Evolutionary conservation across 1,284 basidiomycete genomes (phyloP), one percentile per base, ranked within the genome.

Genomic region (Pseudozyma thailandica): DNA sequence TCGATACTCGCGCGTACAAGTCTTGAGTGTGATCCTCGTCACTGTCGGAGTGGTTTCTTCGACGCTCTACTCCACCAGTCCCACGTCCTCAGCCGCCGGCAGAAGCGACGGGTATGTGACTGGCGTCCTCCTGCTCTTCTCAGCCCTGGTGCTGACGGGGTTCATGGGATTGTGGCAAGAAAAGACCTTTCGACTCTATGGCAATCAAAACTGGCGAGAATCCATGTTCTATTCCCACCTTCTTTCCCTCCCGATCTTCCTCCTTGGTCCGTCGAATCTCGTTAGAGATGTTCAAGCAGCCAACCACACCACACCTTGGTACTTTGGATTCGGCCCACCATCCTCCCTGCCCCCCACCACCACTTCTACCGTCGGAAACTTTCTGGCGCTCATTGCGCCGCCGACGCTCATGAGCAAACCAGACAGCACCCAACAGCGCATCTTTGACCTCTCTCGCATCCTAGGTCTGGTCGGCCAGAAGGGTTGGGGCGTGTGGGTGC

Each of bases 111-210:
- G 21, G 80, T 95, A 94, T 78, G 77, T 87, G 3, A 87, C 86
- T 6, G 93, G 93, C 2, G 90, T 97, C 27, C 83, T 84, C 13
- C 87, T 95, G 58, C 87, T 96, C 26, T 85, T 88, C 12, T 80
- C 90, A 12, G 92, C 94, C 0, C 88, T 97, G 46, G 77, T 96
- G 20, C 85, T 96, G 30, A 90, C 90, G 2, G 92, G 92, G 0
- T 86, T 92, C 60, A 89, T 97, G 49, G 94, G 94, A 0, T 85
- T 96, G 28, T 88, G 89, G 33, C 94, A 97, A 84, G 94, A 97
- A 82, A 86, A 87, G 83, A 92, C 92, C 6, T 93, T 90, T 80
- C 82, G 85, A 16, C 84, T 83, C 41, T 92, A 93, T 79, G 88
- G 89, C 18, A 74, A 79, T 26, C 63, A 79, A 15, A 89, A 88